Conservation (phyloP, 257 asterid genomes). For the Plantago ovata region DNA sequence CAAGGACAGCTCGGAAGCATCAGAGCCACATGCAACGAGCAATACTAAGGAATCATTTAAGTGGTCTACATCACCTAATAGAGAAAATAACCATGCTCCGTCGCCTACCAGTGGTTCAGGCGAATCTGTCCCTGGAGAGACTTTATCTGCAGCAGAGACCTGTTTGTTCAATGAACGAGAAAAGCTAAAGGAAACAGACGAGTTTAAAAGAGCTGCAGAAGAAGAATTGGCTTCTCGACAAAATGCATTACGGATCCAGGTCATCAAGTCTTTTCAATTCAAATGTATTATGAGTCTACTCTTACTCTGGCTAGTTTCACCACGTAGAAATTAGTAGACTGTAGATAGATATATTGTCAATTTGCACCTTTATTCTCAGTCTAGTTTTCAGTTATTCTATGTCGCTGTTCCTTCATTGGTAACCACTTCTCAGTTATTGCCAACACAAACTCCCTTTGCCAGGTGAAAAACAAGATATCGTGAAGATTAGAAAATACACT, state of each 20-base stretch:
- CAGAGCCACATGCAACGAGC: conserved; percentile 14
- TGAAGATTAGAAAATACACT: neutral
- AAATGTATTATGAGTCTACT: neutral
- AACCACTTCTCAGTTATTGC: too few relatives aligned
- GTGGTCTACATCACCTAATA: conserved; percentile 12
- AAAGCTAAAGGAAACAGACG: conserved; percentile 83
- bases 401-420: too few relatives aligned
- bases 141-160: conserved; percentile 22
- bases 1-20: neutral
- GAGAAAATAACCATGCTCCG: conserved; percentile 5
- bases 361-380: too few relatives aligned
- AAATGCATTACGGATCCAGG: conserved; percentile 67
- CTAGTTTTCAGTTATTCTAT: too few relatives aligned
- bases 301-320: neutral
- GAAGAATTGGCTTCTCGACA: conserved; percentile 82
- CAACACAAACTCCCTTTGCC: neutral
- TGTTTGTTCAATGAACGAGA: conserved; percentile 52
- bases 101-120: conserved; percentile 13
- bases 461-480: neutral
- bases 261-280: conserved; percentile 15
- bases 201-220: conserved; percentile 66
- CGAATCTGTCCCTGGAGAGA: conserved; percentile 5
- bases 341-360: too few relatives aligned
- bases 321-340: too few relatives aligned
- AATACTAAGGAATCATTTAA: conserved; percentile 15